A percentile compares a stretch with the other conserved stretches of the same genome.
Conservation (phyloP, 2,329 filamentous ascomycete genomes). For the Tetracladium maxilliforme region DNA sequence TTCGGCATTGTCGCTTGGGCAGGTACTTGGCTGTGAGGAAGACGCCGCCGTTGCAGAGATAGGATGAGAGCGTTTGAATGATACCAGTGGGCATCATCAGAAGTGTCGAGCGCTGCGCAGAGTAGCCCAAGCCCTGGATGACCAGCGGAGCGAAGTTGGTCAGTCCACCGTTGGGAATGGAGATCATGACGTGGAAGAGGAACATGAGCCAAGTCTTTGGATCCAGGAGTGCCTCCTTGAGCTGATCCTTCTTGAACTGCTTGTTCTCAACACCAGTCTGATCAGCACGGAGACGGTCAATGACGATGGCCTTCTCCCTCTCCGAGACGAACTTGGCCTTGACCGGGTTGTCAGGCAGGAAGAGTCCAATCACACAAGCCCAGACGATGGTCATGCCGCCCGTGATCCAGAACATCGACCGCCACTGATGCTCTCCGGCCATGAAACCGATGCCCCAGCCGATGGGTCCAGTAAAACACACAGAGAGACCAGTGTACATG, state of each 20-base stretch:
- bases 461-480: too few species aligned
- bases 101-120: constrained; percentile 34
- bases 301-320: constrained; percentile 24
- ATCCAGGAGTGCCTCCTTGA: constrained; percentile 29
- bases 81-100: constrained; percentile 35
- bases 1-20: constrained; percentile 11
- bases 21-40: constrained; percentile 5
- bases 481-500: constrained; percentile 6
- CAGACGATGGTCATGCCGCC: too few species aligned
- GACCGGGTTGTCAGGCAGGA: constrained; percentile 32
- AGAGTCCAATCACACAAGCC: too few species aligned
- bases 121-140: constrained; percentile 39
- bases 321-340: constrained; percentile 21
- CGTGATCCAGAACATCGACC: too few species aligned
- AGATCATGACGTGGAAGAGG: constrained; percentile 30
- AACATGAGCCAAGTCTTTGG: constrained; percentile 21
- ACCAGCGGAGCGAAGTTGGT: constrained; percentile 43
- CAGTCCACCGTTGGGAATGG: constrained; percentile 39
- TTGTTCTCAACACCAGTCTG: constrained; percentile 40
- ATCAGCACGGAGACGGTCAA: constrained; percentile 37
- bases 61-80: constrained; percentile 9
- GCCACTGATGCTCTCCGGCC: too few species aligned
- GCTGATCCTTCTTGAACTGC: constrained; percentile 34
- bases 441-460: too few species aligned
- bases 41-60: constrained; percentile 6